Evolutionary conservation across 164 flowering plant genomes (phyloP).

Genomic region (Aristolochia contorta): DNA sequence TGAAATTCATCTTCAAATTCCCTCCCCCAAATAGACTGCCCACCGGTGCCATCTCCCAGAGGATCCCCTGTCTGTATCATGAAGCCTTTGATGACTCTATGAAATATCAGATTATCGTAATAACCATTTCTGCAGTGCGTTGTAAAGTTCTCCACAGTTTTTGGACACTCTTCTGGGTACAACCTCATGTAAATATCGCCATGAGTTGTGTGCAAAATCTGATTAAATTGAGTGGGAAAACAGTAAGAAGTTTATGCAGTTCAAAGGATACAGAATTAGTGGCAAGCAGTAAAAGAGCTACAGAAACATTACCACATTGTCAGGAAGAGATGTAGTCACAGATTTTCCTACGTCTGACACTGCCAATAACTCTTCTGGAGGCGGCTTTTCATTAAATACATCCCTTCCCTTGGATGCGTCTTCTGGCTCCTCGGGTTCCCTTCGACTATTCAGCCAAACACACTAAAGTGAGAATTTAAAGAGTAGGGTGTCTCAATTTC

Average conservation of each 20-base stretch:
- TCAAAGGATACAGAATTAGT: background rate
- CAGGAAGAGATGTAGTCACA: conserved; percentile 91
- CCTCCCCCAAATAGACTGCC: conserved; percentile 99
- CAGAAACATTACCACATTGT: conserved; percentile 67
- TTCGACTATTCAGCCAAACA: conserved; percentile 30
- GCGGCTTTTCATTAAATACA: conserved; percentile 97
- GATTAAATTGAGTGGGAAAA: background rate
- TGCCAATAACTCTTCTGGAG: conserved; percentile 92
- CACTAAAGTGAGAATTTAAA: no score
- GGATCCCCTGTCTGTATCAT: conserved; percentile 99
- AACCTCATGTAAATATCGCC: conserved; percentile 91
- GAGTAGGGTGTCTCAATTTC: no score
- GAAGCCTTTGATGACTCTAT: conserved; percentile 94
- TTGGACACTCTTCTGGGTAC: conserved; percentile 98
- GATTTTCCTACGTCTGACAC: conserved; percentile 89
- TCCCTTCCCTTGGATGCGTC: conserved; percentile 99
- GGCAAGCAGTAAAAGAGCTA: background rate
- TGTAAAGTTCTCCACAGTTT: conserved; percentile 96
- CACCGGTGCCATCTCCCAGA: conserved; percentile 98
- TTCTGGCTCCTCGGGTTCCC: conserved; percentile 99
- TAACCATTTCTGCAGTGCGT: conserved; percentile 96
- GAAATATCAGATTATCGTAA: conserved; percentile 94
- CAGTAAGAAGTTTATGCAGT: background rate
- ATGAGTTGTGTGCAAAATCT: conserved; percentile 87
- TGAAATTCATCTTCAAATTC: conserved; percentile 99